A percentile compares a stretch with the other conserved stretches of the same genome.
These are phyloP conservation scores for Rhododendron molle DNA, from an alignment of 148 eudicot species.

Conservation along the genomic window DNA sequence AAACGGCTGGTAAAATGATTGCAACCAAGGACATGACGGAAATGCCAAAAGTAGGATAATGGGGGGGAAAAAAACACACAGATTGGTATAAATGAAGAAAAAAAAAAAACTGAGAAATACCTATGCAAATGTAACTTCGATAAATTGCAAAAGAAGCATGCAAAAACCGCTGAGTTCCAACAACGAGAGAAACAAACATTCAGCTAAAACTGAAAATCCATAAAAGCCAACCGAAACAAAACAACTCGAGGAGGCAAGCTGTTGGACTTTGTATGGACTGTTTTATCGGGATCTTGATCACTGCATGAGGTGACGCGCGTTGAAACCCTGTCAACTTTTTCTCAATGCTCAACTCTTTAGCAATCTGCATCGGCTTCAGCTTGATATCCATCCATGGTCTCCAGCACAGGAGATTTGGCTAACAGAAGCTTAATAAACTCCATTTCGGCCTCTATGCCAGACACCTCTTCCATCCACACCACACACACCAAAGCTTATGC, in stretches of 20 bases:
- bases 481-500: neutral
- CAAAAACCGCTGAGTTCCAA: no score
- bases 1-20: no score
- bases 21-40: neutral
- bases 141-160: no score
- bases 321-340: neutral
- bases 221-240: neutral
- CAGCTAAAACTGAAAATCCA: no score
- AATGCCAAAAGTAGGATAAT: neutral
- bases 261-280: no score
- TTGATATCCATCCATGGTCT: neutral
- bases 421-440: neutral
- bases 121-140: no score
- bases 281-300: neutral
- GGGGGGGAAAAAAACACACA: no score
- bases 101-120: no score
- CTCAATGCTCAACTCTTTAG: neutral
- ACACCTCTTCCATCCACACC: neutral
- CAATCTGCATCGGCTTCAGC: neutral
- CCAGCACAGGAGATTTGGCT: constrained; percentile 6
- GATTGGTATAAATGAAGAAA: no score
- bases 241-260: neutral
- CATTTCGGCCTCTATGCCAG: neutral
- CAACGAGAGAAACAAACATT: no score
- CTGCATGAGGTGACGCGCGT: no score